phyloP scores from a whole-genome alignment of 805 yeast genomes.

The Vanderwaltozyma yarrowii region DNA sequence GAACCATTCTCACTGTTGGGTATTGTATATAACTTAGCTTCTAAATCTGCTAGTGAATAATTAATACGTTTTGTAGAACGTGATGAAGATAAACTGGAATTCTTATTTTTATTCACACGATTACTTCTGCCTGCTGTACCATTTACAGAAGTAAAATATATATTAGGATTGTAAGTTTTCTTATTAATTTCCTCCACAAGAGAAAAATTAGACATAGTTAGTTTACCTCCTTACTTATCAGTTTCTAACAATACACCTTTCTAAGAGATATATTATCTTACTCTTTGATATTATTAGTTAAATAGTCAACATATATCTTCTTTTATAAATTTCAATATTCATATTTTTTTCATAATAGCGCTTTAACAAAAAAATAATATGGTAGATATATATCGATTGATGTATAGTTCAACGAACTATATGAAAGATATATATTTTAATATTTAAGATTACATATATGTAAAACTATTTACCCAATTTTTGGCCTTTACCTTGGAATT shows the following conservation, averaged over 20 bases:
- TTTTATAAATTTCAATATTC: no score
- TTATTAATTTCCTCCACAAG: slow-evolving; percentile 24
- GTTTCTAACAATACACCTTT: no score
- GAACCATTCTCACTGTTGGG: slow-evolving; percentile 5
- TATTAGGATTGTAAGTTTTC: slow-evolving; percentile 25
- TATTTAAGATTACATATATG: no score
- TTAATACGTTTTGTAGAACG: slow-evolving; percentile 26
- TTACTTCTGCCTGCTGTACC: slow-evolving; percentile 14
- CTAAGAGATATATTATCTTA: no score
- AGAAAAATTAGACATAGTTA: background rate
- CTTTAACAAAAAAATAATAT: no score
- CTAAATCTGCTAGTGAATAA: slow-evolving; percentile 28
- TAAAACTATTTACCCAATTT: slow-evolving; percentile 3
- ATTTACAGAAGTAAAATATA: slow-evolving; percentile 20
- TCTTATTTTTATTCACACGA: slow-evolving; percentile 11
- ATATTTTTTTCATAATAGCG: no score
- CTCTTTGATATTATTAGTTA: no score
- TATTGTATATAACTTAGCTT: slow-evolving; percentile 20
- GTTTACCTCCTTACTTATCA: background rate
- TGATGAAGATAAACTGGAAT: slow-evolving; percentile 10
- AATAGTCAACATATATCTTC: no score
- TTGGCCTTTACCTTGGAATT: slow-evolving; percentile 4
- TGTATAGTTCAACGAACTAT: background rate
- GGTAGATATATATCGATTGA: no score
- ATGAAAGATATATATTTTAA: background rate